Percentiles rank a stretch among this genome's conserved stretches.
Evolutionary conservation across 306 rosid species (phyloP).

Genomic region (Cercis canadensis): DNA sequence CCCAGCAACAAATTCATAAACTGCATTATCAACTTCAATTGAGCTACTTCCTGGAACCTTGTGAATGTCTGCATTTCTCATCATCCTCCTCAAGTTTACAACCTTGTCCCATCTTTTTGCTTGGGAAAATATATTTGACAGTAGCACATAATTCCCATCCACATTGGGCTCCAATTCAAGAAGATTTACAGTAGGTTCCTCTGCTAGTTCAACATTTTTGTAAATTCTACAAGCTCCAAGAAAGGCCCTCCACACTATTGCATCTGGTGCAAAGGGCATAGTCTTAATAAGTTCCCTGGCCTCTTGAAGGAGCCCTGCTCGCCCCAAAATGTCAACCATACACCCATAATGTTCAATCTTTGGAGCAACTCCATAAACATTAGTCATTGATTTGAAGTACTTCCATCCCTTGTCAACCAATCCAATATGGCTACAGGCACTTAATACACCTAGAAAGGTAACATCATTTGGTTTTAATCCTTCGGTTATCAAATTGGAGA

Average conservation of each 20-base stretch:
- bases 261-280: constrained; percentile 40
- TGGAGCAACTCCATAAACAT: constrained; percentile 17
- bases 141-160: constrained; percentile 36
- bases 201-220: constrained; percentile 38
- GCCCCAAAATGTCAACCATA: constrained; percentile 36
- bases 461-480: constrained; percentile 39
- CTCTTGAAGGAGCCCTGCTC: constrained; percentile 34
- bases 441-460: constrained; percentile 35
- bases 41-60: constrained; percentile 37
- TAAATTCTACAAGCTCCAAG: constrained; percentile 41
- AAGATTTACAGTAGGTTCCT: constrained; percentile 32
- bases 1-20: constrained; percentile 34
- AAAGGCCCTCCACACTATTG: constrained; percentile 35
- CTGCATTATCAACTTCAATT: constrained; percentile 36
- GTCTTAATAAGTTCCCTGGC: constrained; percentile 28
- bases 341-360: constrained; percentile 38
- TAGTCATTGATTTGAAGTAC: constrained; percentile 36
- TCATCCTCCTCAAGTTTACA: constrained; percentile 28
- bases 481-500: constrained; percentile 31
- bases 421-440: constrained; percentile 42
- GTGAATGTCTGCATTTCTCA: constrained; percentile 26
- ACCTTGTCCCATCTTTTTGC: constrained; percentile 41
- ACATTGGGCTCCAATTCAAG: constrained; percentile 31
- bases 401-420: constrained; percentile 26
- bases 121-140: constrained; percentile 40